Evolutionary conservation across 331 rosid species (phyloP).

Genomic region (Rhamnella rubrinervis): DNA sequence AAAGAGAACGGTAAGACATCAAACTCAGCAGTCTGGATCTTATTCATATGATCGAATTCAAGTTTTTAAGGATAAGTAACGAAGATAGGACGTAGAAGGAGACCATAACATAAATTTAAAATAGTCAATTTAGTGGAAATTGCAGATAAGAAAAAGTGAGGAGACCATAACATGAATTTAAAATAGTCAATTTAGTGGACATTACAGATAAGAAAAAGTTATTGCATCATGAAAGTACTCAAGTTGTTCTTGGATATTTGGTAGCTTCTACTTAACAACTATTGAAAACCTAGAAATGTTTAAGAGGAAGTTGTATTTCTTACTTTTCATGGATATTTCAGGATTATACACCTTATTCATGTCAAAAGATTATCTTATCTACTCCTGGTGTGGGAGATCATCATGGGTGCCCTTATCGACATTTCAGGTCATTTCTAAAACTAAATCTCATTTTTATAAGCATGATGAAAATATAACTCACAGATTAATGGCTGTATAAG

Average conservation of each 20-base stretch:
- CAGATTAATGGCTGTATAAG: neutral
- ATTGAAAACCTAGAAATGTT: neutral
- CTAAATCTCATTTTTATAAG: slow-evolving; percentile 5
- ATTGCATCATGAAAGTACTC: no score
- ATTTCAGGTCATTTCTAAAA: slow-evolving; percentile 65
- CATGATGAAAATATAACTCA: neutral
- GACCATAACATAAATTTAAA: neutral
- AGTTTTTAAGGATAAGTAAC: slow-evolving; percentile 2
- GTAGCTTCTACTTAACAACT: neutral
- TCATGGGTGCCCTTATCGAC: slow-evolving; percentile 99
- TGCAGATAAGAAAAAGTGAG: no score
- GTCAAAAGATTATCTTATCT: slow-evolving; percentile 75
- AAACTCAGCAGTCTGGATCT: slow-evolving; percentile 8
- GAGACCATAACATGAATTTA: no score
- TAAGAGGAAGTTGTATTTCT: slow-evolving; percentile 19
- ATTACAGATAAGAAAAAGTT: no score
- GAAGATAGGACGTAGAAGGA: neutral
- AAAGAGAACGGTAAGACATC: slow-evolving; percentile 79
- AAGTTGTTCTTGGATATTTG: no score
- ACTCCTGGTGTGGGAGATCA: slow-evolving; percentile 95
- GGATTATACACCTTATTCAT: slow-evolving; percentile 92
- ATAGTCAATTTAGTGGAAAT: no score
- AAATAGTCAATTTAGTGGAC: no score
- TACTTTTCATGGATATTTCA: slow-evolving; percentile 35
- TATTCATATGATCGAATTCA: neutral